Base-by-base conservation (phyloP, 495 filamentous ascomycete genomes). In the Hypomontagnella monticulosa region DNA sequence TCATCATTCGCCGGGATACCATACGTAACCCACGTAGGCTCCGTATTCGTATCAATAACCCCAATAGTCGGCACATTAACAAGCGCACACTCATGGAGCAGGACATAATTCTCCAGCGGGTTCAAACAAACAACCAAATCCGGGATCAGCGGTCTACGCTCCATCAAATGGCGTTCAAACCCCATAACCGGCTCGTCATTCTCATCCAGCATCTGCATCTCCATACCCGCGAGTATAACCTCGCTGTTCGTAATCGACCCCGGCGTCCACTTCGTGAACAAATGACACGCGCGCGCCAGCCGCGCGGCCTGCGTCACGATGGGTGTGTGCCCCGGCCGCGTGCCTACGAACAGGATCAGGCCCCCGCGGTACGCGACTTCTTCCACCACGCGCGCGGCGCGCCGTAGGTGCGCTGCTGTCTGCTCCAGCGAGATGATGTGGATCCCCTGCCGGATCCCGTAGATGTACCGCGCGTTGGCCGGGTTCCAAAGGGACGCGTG, bases 1-100 rank as follows among this genome's bases (percentile, higher is more conserved):
- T 99, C 95, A 71, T 99, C 95, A 73, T 99, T 99, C 15, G 92
- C 90, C 4, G 95, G 95, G 66, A 99, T 97, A 2, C 92, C 91
- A 76, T 99, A 99, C 5, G 95, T 99, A 30, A 98, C 92, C 82
- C 91, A 92, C 1, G 91, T 92, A 3, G 95, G 92, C 78, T 99
- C 87, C 4, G 90, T 87, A 78, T 99, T 89, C 0, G 95, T 97
- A 80, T 99, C 95, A 50, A 98, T 88, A 40, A 99, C 81, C 15
- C 93, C 95, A 71, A 99, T 93, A 0, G 96, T 99, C 7, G 95
- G 95, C 53, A 99, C 89, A 72, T 88, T 91, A 69, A 91, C 89
- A 58, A 92, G 69, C 3, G 88, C 92, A 73, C 94, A 97, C 79
- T 99, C 95, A 71, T 96, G 91, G 74, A 99, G 78, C 73, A 97